Evolutionary conservation across 768 basidiomycete species (phyloP).

Genomic region (Leccinellum rugosiceps): DNA sequence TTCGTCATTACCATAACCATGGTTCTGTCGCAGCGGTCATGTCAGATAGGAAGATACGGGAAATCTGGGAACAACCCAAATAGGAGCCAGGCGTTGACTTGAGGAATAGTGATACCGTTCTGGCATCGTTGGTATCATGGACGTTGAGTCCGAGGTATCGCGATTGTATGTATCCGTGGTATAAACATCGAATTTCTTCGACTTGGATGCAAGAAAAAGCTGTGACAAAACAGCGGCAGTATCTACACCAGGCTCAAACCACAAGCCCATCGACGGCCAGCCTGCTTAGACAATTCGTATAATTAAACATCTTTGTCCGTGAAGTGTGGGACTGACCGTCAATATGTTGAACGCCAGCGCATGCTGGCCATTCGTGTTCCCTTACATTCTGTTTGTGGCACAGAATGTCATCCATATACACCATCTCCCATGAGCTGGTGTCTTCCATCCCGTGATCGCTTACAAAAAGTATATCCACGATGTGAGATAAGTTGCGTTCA

Average conservation of each 20-base stretch:
- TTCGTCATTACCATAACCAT: conserved; percentile 83
- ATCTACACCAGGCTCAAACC: conserved; percentile 63
- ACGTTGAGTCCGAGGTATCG: background rate
- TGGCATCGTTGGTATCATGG: conserved; percentile 53
- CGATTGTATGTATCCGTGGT: conserved; percentile 13
- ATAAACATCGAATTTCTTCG: conserved; percentile 59
- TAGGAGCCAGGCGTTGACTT: conserved; percentile 72
- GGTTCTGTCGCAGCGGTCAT: conserved; percentile 48
- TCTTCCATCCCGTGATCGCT: conserved; percentile 88
- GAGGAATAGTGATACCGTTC: conserved; percentile 69
- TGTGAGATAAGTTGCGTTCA: conserved; percentile 69
- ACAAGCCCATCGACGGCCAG: conserved; percentile 84
- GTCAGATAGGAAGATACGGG: background rate
- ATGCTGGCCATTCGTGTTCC: conserved; percentile 12
- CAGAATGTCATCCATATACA: conserved; percentile 60
- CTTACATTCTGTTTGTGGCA: conserved; percentile 8
- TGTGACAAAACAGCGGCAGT: conserved; percentile 48
- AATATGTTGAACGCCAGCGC: conserved; percentile 7
- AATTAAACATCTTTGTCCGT: background rate
- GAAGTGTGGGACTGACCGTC: conserved; percentile 9
- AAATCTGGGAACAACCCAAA: conserved; percentile 71
- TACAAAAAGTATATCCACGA: conserved; percentile 84
- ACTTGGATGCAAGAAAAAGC: conserved; percentile 46
- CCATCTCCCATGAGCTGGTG: conserved; percentile 66
- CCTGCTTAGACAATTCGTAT: conserved; percentile 39